Percentiles rank a stretch among this genome's conserved stretches.
Evolutionary conservation across 805 yeast species (phyloP).

Genomic region (Blastobotrys robertii): DNA sequence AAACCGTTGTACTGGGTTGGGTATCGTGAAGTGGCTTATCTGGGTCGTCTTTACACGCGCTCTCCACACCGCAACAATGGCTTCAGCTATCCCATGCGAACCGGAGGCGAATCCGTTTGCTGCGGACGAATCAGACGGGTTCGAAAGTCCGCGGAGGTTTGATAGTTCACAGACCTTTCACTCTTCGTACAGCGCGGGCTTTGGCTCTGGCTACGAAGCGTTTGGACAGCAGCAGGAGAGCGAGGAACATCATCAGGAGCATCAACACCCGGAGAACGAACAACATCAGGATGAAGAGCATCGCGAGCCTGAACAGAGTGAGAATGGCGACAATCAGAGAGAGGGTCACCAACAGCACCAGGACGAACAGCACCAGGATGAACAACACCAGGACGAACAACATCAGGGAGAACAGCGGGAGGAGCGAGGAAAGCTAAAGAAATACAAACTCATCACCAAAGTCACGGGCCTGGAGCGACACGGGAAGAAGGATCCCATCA

Average conservation of each 20-base stretch:
- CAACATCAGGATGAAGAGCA: no score
- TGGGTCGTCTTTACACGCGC: no score
- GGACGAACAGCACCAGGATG: background rate
- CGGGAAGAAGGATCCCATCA: conserved; percentile 68
- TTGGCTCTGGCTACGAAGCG: background rate
- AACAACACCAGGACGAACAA: background rate
- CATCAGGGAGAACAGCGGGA: background rate
- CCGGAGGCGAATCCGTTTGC: conserved; percentile 58
- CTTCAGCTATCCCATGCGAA: conserved; percentile 37
- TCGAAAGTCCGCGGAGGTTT: no score
- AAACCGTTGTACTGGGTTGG: background rate
- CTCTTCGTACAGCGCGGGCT: background rate
- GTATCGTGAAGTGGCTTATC: background rate
- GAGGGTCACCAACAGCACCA: background rate
- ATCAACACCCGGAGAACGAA: conserved; percentile 15
- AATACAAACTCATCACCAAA: conserved; percentile 40
- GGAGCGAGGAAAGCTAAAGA: conserved; percentile 12
- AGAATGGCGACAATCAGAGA: background rate
- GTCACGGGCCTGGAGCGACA: conserved; percentile 65
- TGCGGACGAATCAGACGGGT: conserved; percentile 27
- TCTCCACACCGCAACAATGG: conserved; percentile 22
- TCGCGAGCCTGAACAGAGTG: background rate
- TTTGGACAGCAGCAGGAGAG: background rate
- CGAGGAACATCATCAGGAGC: background rate
- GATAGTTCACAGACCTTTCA: no score